Evolutionary conservation across 2,329 filamentous ascomycete species (phyloP).

Genomic region (Grosmannia serpens): DNA sequence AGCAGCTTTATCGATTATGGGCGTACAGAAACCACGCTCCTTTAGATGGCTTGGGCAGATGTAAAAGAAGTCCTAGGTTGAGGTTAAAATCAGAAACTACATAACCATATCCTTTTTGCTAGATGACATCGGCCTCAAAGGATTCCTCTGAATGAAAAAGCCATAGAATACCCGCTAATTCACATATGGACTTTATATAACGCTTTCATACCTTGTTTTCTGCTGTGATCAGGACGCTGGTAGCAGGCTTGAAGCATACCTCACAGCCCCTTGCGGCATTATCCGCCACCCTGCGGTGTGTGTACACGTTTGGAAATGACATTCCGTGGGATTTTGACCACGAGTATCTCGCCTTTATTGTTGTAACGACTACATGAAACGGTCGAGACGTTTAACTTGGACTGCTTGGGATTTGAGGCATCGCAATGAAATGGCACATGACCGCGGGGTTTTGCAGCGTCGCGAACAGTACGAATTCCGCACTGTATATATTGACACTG

Average conservation of each 20-base stretch:
- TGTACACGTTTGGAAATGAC: slow-evolving; percentile 67
- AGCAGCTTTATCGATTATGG: slow-evolving; percentile 59
- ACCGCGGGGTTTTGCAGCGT: not conserved
- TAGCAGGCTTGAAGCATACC: slow-evolving; percentile 81
- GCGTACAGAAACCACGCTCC: slow-evolving; percentile 68
- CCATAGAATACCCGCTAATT: not conserved
- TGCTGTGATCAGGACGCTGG: slow-evolving; percentile 76
- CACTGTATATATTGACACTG: not conserved
- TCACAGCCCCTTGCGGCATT: slow-evolving; percentile 74
- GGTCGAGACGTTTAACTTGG: not conserved
- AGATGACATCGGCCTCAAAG: too few relatives aligned
- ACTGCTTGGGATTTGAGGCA: not conserved
- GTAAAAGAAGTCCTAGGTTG: slow-evolving; percentile 70
- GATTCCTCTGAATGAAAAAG: not conserved
- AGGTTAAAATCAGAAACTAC: too few relatives aligned
- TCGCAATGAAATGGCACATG: not conserved
- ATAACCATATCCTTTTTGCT: not conserved
- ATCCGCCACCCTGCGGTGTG: slow-evolving; percentile 78
- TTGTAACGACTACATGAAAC: not conserved
- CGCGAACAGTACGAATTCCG: not conserved
- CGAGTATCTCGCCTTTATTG: not conserved
- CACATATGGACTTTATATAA: not conserved
- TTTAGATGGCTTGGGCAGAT: slow-evolving; percentile 74
- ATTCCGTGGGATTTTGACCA: slow-evolving; percentile 17
- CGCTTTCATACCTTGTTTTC: slow-evolving; percentile 62